These are phyloP conservation scores for Xylaria castorea DNA, from an alignment of 495 filamentous ascomycete species.

Conservation along the genomic window DNA sequence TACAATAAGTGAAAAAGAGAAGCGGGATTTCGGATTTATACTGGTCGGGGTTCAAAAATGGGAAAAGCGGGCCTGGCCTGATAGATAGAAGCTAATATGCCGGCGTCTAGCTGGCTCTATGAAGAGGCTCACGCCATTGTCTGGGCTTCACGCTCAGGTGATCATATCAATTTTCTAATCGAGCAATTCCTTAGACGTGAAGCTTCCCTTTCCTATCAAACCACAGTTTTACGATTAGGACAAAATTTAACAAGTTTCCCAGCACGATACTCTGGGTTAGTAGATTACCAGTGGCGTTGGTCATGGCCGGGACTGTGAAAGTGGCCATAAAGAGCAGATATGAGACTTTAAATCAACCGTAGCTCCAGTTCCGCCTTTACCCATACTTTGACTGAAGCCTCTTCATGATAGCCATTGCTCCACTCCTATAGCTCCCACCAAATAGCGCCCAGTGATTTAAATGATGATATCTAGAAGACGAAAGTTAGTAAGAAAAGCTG, in stretches of 20 bases:
- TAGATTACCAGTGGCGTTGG: neutral
- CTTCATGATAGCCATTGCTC: slow-evolving; percentile 78
- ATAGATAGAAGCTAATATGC: neutral
- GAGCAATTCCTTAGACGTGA: neutral
- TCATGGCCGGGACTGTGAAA: neutral
- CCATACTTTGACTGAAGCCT: slow-evolving; percentile 71
- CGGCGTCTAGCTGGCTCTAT: neutral
- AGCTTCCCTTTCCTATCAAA: neutral
- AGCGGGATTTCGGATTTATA: slow-evolving; percentile 6
- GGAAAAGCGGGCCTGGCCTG: slow-evolving; percentile 22
- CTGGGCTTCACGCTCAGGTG: too few relatives aligned
- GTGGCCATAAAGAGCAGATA: neutral
- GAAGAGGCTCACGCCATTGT: neutral
- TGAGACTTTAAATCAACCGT: neutral
- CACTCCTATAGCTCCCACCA: slow-evolving; percentile 73
- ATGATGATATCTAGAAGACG: slow-evolving; percentile 75
- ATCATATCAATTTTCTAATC: neutral
- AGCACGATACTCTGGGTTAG: neutral
- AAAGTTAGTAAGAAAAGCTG: slow-evolving; percentile 17
- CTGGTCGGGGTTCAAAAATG: slow-evolving; percentile 8
- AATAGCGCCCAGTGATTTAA: slow-evolving; percentile 89
- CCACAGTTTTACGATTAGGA: neutral
- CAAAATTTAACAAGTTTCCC: neutral
- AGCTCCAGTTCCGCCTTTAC: neutral
- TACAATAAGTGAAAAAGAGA: slow-evolving; percentile 2